Base-by-base conservation (phyloP, 352 stramenopile species). In the Phytophthora hibernalis region DNA sequence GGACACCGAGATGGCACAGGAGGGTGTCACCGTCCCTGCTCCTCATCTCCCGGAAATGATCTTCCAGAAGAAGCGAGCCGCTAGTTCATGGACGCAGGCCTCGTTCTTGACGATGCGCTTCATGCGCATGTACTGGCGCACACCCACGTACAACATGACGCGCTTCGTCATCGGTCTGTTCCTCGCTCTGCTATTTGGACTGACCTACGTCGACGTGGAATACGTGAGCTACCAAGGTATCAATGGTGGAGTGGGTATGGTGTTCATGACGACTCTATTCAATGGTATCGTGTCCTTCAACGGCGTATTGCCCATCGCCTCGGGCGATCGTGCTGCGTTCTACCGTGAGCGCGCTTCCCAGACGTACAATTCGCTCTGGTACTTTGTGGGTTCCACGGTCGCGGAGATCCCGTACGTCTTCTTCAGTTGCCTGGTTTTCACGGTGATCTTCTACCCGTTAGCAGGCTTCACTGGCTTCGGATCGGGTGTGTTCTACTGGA, bases 261-360 rank as follows among this genome's bases (percentile, higher is more conserved):
- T 96, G 21, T 97, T 93, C 66, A 75, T 87, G 15, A 78, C 79
- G 6, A 84, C 88, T 8, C 30, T 90, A 31, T 95, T 96, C 59
- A 78, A 70, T 15, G 62, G 55, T 4, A 47, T 70, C 11, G 54
- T 65, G 15, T 71, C 56, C 13, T 71, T 71, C 35, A 71, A 66
- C 11, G 45, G 63, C 18, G 56, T 66, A 18, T 15, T 71, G 12
- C 63, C 63, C 2, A 70, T 70, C 43, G 53, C 54, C 43, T 91
- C 30, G 6, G 91, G 97, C 49, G 85, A 70, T 83, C 52, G 80
- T 70, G 38, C 40, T 80, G 35, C 62, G 12, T 65, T 60, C 40
- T 98, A 98, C 77, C 79, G 93, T 11, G 93, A 98, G 66, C 90
- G 95, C 28, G 84, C 89, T 15, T 83, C 90, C n/a, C 69, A 94